Percentiles rank a stretch among this genome's conserved stretches.
phyloP scores from a whole-genome alignment of 106 monocot species.

The Acorus calamus region DNA sequence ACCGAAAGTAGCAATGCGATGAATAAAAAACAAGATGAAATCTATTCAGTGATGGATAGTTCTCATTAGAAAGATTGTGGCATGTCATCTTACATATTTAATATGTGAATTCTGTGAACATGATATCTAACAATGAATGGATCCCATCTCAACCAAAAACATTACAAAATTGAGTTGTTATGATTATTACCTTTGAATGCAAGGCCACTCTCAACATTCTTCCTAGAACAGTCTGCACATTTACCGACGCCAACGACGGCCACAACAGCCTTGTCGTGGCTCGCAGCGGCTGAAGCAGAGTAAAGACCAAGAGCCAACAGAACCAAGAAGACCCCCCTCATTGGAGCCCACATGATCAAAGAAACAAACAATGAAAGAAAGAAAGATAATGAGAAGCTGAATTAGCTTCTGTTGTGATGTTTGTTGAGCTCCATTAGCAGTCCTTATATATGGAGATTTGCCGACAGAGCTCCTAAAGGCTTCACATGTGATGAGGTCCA shows the following conservation, averaged over 20 bases:
- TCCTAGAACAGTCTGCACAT: slow-evolving; percentile 23
- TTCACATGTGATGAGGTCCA: slow-evolving; percentile 3
- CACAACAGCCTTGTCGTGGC: not conserved
- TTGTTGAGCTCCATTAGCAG: no score
- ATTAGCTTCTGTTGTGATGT: no score
- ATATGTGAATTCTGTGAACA: not conserved
- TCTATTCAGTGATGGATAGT: no score
- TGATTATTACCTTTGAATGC: slow-evolving; percentile 20
- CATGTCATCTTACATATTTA: no score
- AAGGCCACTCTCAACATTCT: slow-evolving; percentile 8
- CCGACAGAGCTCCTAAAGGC: slow-evolving; percentile 1
- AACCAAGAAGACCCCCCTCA: not conserved
- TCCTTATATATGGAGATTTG: not conserved
- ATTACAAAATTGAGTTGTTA: not conserved
- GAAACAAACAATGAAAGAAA: not conserved
- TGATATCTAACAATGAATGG: not conserved
- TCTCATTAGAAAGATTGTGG: no score
- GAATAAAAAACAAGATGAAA: no score
- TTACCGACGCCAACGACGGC: slow-evolving; percentile 10
- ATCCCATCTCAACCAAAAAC: not conserved
- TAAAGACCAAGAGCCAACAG: not conserved
- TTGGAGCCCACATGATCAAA: slow-evolving; percentile 7
- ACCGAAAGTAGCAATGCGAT: no score
- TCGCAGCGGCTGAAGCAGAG: not conserved
- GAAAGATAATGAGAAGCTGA: not conserved